Conservation (phyloP, 306 rosid genomes). For the Quillaja saponaria region DNA sequence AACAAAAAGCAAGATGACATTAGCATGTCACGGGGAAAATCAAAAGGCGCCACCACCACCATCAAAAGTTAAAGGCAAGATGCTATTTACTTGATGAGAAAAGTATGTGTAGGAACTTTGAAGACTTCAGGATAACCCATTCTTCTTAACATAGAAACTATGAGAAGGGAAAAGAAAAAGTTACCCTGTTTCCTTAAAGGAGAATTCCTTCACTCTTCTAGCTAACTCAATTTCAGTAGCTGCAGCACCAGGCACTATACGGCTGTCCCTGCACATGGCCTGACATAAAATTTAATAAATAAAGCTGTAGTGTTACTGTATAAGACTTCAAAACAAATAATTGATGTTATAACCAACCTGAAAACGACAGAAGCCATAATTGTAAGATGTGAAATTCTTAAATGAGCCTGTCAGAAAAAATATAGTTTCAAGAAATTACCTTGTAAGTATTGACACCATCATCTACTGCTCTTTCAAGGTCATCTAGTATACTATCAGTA, state of each 20-base stretch:
- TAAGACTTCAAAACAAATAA: constrained; percentile 1
- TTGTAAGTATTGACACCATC: constrained; percentile 92
- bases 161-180: not conserved
- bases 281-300: constrained; percentile 34
- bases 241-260: constrained; percentile 86
- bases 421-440: constrained; percentile 44
- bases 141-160: too few relatives aligned
- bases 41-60: too few relatives aligned
- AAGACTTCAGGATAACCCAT: too few relatives aligned
- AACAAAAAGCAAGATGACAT: too few relatives aligned
- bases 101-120: too few relatives aligned
- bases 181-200: constrained; percentile 91
- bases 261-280: constrained; percentile 97
- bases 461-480: constrained; percentile 92
- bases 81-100: too few relatives aligned
- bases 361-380: not conserved
- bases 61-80: too few relatives aligned
- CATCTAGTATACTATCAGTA: constrained; percentile 85
- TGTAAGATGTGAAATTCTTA: not conserved
- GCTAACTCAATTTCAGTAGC: constrained; percentile 97
- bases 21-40: too few relatives aligned
- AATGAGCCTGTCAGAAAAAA: constrained; percentile 12
- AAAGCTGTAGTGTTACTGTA: constrained; percentile 13
- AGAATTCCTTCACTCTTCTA: constrained; percentile 78
- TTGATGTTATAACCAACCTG: not conserved